phyloP scores from a whole-genome alignment of 176 grass and related monocot species.

The Pharus latifolius region DNA sequence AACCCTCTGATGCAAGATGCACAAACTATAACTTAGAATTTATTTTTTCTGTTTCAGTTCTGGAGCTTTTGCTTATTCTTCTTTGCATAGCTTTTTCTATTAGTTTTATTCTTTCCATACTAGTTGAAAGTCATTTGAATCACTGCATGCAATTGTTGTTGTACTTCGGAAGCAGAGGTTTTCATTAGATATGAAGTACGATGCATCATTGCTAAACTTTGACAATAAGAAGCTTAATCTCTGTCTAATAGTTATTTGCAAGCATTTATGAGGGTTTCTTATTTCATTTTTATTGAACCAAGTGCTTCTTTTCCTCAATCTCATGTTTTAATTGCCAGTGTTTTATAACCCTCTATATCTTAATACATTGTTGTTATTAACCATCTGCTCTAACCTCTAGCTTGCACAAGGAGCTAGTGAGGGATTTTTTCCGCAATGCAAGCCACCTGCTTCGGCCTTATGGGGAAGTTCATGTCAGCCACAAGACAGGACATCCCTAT shows the following conservation, averaged over 20 bases:
- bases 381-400: constrained; percentile 13
- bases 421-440: constrained; percentile 27
- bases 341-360: background rate
- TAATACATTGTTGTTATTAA: constrained; percentile 5
- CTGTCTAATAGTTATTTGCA: background rate
- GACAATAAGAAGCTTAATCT: background rate
- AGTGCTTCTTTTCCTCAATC: background rate
- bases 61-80: background rate
- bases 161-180: background rate
- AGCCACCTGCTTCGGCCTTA: constrained; percentile 13
- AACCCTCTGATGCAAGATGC: background rate
- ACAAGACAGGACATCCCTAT: constrained; percentile 28
- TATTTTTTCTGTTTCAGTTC: background rate
- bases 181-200: background rate
- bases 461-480: constrained; percentile 65
- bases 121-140: background rate
- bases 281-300: background rate
- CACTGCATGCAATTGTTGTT: background rate
- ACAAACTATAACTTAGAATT: background rate
- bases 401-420: constrained; percentile 26
- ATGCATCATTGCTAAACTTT: background rate
- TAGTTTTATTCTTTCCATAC: background rate
- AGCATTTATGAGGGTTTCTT: background rate
- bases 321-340: background rate
- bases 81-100: background rate